These are phyloP conservation scores for Cyberlindnera samutprakarnensis DNA, from an alignment of 805 yeast species.

Conservation along the genomic window DNA sequence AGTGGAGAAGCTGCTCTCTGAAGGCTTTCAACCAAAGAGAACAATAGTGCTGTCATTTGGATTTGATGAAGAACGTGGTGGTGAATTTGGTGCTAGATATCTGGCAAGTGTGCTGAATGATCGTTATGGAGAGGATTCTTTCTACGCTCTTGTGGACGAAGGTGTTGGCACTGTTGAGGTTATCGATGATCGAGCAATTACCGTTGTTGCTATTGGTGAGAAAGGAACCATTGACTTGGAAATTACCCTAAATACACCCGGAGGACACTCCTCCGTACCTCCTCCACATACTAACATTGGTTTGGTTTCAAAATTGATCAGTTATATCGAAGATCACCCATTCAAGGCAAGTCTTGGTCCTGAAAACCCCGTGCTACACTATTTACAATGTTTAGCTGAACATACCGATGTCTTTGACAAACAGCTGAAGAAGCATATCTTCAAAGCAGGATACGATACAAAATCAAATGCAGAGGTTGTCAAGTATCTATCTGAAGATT, in stretches of 20 bases:
- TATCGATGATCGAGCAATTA: constrained; percentile 31
- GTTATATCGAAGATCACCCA: constrained; percentile 46
- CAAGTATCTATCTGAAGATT: constrained; percentile 26
- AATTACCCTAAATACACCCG: constrained; percentile 49
- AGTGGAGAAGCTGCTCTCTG: constrained; percentile 39
- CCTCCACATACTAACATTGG: constrained; percentile 77
- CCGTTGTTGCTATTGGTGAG: constrained; percentile 53
- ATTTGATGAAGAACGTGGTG: constrained; percentile 69
- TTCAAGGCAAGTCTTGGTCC: constrained; percentile 37
- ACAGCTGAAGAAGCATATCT: constrained; percentile 21
- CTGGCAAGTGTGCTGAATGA: constrained; percentile 38
- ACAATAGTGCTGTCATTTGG: constrained; percentile 60
- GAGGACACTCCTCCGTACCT: constrained; percentile 70
- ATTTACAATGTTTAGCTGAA: constrained; percentile 58
- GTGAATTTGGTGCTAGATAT: constrained; percentile 48
- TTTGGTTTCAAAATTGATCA: constrained; percentile 46
- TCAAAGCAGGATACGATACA: constrained; percentile 28
- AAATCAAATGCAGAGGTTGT: constrained; percentile 31
- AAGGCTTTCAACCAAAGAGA: constrained; percentile 46
- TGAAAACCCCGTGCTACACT: constrained; percentile 47
- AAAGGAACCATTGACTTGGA: constrained; percentile 51
- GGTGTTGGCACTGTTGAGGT: constrained; percentile 27
- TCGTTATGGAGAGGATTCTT: constrained; percentile 49
- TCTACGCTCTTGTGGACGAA: constrained; percentile 62
- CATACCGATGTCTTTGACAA: constrained; percentile 19